These are phyloP conservation scores for Zopfia rhizophila DNA, from an alignment of 2,329 filamentous ascomycete genomes.

Conservation along the genomic window DNA sequence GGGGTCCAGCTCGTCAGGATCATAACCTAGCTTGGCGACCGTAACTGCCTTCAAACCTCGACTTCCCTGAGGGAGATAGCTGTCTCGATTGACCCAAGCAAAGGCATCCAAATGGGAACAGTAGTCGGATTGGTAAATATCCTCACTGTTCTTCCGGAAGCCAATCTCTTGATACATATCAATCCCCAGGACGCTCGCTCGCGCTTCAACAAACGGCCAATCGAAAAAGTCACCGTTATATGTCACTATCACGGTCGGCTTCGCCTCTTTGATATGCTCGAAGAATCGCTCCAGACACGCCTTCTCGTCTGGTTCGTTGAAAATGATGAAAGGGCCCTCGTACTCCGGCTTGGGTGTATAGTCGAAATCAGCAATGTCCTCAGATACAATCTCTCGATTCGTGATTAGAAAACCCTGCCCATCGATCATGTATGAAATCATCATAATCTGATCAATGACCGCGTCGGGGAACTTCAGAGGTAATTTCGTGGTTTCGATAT, in stretches of 20 bases:
- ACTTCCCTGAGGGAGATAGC: conserved; percentile 96
- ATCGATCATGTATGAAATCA: conserved; percentile 99
- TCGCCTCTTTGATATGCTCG: conserved; percentile 91
- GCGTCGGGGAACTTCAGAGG: conserved; percentile 97
- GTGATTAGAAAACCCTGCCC: conserved; percentile 98
- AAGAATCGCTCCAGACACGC: conserved; percentile 91
- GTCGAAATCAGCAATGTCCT: conserved; percentile 97
- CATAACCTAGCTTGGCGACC: conserved; percentile 96
- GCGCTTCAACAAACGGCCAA: conserved; percentile 97
- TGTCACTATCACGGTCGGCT: conserved; percentile 97
- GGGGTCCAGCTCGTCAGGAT: conserved; percentile 96
- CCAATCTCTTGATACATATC: conserved; percentile 99
- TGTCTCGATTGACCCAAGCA: conserved; percentile 98
- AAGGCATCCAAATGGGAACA: conserved; percentile 99
- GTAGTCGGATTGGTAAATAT: conserved; percentile 95
- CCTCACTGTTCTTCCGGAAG: conserved; percentile 93
- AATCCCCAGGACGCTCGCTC: conserved; percentile 92
- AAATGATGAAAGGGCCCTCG: conserved; percentile 93
- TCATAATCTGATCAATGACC: conserved; percentile 96
- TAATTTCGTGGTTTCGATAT: conserved; percentile 97
- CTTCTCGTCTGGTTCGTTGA: conserved; percentile 97
- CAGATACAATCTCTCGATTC: conserved; percentile 95
- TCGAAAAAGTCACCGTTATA: conserved; percentile 99
- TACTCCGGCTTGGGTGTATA: conserved; percentile 99
- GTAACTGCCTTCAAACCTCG: conserved; percentile 97